These are phyloP conservation scores for Penicillium sp. DNA, from an alignment of 2,329 filamentous ascomycete species.

Conservation along the genomic window DNA sequence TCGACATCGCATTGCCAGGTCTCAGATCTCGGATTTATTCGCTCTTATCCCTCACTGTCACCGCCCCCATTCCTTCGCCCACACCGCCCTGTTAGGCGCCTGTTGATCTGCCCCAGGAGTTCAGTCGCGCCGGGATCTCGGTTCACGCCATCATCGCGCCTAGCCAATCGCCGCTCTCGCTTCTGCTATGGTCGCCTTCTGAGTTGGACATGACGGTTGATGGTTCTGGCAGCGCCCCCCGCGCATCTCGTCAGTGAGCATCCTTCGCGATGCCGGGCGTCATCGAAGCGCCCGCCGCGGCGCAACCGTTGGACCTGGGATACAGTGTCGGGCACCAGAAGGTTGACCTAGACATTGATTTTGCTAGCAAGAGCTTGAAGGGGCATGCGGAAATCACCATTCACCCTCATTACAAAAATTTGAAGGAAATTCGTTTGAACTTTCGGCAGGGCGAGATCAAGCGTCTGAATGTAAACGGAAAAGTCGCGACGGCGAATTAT, in stretches of 20 bases:
- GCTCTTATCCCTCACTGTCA: background rate
- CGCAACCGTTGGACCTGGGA: constrained; percentile 33
- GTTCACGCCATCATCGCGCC: background rate
- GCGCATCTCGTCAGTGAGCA: constrained; percentile 39
- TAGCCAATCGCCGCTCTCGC: background rate
- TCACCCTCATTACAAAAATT: constrained; percentile 58
- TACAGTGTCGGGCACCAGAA: constrained; percentile 75
- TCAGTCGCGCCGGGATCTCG: constrained; percentile 4
- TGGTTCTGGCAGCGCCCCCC: constrained; percentile 35
- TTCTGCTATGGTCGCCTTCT: constrained; percentile 4
- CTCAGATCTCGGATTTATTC: background rate
- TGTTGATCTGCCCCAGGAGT: background rate
- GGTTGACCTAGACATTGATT: constrained; percentile 86
- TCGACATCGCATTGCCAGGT: background rate
- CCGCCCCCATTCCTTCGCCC: background rate
- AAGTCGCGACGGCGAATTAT: constrained; percentile 40
- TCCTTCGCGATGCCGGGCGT: constrained; percentile 40
- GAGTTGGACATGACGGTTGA: constrained; percentile 39
- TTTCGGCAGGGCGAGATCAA: constrained; percentile 62
- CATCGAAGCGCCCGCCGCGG: constrained; percentile 34
- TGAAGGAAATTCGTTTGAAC: constrained; percentile 58
- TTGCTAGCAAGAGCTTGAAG: constrained; percentile 68
- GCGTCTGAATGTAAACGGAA: constrained; percentile 49
- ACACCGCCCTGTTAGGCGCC: background rate
- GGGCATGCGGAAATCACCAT: constrained; percentile 82